Percentiles rank a stretch among this genome's conserved stretches.
phyloP scores from a whole-genome alignment of 495 filamentous ascomycete genomes.

The Tuber aestivum region DNA sequence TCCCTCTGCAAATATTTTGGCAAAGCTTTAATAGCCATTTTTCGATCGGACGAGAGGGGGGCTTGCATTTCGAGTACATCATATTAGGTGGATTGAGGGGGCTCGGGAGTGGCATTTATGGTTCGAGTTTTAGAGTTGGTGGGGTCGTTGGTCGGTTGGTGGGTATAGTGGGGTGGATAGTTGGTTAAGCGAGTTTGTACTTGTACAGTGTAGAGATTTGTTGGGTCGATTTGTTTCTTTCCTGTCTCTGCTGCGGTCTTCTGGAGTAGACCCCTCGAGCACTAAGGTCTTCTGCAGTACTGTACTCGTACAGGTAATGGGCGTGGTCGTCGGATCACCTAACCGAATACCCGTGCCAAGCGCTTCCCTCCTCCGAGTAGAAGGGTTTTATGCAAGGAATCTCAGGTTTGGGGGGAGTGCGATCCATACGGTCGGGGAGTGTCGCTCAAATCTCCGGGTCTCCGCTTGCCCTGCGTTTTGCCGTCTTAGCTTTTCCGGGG shows the following conservation, averaged over 20 bases:
- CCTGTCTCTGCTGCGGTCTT: neutral
- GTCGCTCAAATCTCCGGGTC: neutral
- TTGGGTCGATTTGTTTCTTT: neutral
- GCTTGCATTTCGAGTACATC: neutral
- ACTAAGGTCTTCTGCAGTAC: neutral
- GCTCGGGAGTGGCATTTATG: neutral
- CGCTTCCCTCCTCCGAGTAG: neutral
- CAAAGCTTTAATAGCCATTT: neutral
- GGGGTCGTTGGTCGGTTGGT: neutral
- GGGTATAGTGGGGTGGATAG: neutral
- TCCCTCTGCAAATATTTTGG: conserved; percentile 12
- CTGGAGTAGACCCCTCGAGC: neutral
- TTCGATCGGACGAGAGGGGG: neutral
- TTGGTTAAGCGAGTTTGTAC: neutral
- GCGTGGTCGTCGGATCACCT: neutral
- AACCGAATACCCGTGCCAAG: neutral
- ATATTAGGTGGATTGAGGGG: neutral
- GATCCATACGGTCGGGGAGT: neutral
- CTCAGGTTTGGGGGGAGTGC: neutral
- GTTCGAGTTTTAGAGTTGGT: neutral
- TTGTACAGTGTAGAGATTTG: neutral
- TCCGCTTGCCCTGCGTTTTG: neutral
- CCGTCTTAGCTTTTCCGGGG: neutral
- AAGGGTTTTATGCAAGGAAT: neutral
- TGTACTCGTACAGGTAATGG: neutral